Conservation (phyloP, 2,329 filamentous ascomycete species). For the Verticillium dahliae region DNA sequence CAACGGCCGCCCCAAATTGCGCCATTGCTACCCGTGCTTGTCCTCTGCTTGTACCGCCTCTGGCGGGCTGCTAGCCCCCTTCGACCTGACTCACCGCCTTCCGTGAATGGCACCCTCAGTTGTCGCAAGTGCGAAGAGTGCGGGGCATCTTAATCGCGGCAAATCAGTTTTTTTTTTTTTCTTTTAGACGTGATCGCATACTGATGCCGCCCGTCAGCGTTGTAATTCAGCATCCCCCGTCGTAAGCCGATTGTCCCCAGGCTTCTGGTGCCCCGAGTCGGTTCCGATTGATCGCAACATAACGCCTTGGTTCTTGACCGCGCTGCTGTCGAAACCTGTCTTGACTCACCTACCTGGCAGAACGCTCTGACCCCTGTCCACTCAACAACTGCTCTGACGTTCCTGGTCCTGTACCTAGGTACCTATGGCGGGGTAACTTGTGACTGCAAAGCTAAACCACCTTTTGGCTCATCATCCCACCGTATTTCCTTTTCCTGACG, state of each 20-base stretch:
- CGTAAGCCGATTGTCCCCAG: neutral
- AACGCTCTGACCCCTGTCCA: neutral
- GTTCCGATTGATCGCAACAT: neutral
- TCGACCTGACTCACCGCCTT: neutral
- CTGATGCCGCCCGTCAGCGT: neutral
- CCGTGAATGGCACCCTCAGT: neutral
- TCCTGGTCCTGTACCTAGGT: constrained; percentile 7
- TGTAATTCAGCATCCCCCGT: neutral
- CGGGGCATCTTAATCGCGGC: neutral
- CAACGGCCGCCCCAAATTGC: constrained; percentile 2
- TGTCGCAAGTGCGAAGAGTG: neutral
- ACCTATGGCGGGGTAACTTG: constrained; percentile 10
- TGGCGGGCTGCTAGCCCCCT: neutral
- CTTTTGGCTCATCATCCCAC: neutral
- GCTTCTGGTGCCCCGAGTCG: neutral
- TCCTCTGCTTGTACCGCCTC: neutral
- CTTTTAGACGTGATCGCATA: neutral
- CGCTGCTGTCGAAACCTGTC: neutral
- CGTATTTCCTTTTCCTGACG: neutral
- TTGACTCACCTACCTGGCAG: neutral
- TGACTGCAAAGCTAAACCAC: constrained; percentile 1
- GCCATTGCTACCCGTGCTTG: constrained; percentile 1
- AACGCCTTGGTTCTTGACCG: constrained; percentile 1
- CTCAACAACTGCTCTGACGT: neutral
- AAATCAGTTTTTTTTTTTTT: neutral